Base-by-base conservation (phyloP, 495 filamentous ascomycete species). In the Podospora bellae-mahoneyi region DNA sequence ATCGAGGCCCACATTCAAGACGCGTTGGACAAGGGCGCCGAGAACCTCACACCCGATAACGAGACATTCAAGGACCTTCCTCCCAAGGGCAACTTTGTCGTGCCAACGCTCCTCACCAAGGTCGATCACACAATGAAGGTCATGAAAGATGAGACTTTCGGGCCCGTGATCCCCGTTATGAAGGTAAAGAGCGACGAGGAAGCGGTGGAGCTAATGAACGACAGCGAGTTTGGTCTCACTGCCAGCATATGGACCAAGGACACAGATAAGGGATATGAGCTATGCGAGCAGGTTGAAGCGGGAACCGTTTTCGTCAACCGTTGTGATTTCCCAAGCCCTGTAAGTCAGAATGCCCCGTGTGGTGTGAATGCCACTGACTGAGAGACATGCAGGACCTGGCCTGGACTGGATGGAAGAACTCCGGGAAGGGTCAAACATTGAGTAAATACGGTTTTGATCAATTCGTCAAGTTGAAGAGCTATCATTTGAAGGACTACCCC, bases 171-270 rank as follows among this genome's bases (percentile, higher is more conserved):
- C 72, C 91, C 95, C 5, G 87, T 99, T 5, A 95, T 95, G 92
- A 94, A 92, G 75, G 95, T 98, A 30, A 86, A 89, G 62, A 80
- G 83, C 66, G 95, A 99, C 68, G 86, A 85, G 16, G 92, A 97
- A 75, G 96, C 95, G 2, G 79, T 98, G 56, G 71, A 81, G 48
- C 76, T 96, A 61, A 97, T 98, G 93, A 99, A 99, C 71, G 93
- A 97, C 71, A 94, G 91, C 77, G 88, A 97, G 65, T 96, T 95
- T 74, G 95, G 95, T 2, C 83, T 99, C 64, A 97, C 96, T 2
- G 94, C 93, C n/a, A 97, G 93, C 73, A 92, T 99, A 54, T 99
- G 95, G 95, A 97, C 95, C 19, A 97, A 96, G 76, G 93, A 98
- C 72, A 85, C 89, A 2, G 83, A 78, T 4, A 87, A 82, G 68